Evolutionary conservation across 176 grass and related monocot genomes (phyloP).

Genomic region (Areca catechu): DNA sequence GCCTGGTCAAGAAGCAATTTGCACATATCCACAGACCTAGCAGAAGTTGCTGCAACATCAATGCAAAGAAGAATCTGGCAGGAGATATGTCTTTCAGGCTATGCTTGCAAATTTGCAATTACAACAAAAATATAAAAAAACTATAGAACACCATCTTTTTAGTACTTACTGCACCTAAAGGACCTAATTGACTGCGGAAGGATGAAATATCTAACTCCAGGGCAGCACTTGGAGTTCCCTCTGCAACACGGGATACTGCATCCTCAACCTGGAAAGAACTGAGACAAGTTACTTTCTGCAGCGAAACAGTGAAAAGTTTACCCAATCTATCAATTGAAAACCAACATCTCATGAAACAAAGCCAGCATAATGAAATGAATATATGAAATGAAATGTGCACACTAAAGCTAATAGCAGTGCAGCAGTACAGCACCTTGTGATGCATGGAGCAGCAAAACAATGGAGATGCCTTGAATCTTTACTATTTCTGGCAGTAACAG

Average conservation of each 20-base stretch:
- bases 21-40: conserved; percentile 65
- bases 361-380: no score
- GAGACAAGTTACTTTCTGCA: conserved; percentile 1
- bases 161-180: conserved; percentile 57
- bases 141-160: background rate
- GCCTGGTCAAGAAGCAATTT: conserved; percentile 75
- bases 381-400: no score
- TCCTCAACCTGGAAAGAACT: conserved; percentile 42
- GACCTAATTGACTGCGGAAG: conserved; percentile 66
- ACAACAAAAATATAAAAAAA: background rate
- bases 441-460: no score
- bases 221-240: conserved; percentile 26
- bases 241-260: conserved; percentile 51
- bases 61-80: conserved; percentile 84
- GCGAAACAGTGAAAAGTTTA: conserved; percentile 1
- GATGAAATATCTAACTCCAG: conserved; percentile 73
- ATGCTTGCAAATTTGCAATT: conserved; percentile 18
- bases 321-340: no score
- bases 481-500: no score
- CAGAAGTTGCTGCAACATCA: conserved; percentile 80
- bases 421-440: no score
- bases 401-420: no score
- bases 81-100: conserved; percentile 24
- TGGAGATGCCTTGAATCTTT: no score
- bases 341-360: no score